A percentile compares a stretch with the other conserved stretches of the same genome.
phyloP scores from a whole-genome alignment of 1,284 basidiomycete species.

The Puccinia horiana region DNA sequence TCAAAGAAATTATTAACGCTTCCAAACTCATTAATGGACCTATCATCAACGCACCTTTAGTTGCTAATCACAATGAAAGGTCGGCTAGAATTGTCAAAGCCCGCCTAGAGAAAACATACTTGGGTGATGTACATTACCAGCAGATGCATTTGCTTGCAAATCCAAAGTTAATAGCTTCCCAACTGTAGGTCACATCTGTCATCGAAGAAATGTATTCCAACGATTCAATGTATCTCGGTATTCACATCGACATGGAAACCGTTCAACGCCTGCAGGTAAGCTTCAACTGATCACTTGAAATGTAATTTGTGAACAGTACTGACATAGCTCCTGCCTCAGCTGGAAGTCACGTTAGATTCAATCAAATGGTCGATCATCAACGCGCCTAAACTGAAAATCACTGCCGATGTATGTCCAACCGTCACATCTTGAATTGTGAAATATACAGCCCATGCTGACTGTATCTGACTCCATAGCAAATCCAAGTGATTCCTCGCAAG shows the following conservation, averaged over 20 bases:
- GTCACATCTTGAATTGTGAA: background rate
- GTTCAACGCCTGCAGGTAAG: slow-evolving; percentile 79
- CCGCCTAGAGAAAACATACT: slow-evolving; percentile 87
- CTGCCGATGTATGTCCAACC: slow-evolving; percentile 64
- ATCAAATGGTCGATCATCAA: slow-evolving; percentile 87
- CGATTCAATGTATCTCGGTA: slow-evolving; percentile 86
- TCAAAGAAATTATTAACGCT: slow-evolving; percentile 99
- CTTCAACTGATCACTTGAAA: background rate
- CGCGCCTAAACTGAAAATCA: slow-evolving; percentile 88
- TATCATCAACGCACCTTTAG: slow-evolving; percentile 94
- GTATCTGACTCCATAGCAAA: slow-evolving; percentile 56
- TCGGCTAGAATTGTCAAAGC: slow-evolving; percentile 98
- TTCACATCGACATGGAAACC: slow-evolving; percentile 87
- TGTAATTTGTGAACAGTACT: background rate
- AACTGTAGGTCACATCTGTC: slow-evolving; percentile 70
- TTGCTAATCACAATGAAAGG: slow-evolving; percentile 67
- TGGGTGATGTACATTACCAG: slow-evolving; percentile 68
- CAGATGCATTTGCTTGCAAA: background rate
- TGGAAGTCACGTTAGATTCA: slow-evolving; percentile 89
- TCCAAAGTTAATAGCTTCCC: background rate
- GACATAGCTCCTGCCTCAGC: slow-evolving; percentile 52
- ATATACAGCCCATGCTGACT: slow-evolving; percentile 70
- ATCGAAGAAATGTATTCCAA: slow-evolving; percentile 95
- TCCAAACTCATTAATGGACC: slow-evolving; percentile 96
- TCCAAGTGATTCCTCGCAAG: slow-evolving; percentile 60